phyloP scores from a whole-genome alignment of 2,329 filamentous ascomycete species.

The Coniochaeta hoffmannii region DNA sequence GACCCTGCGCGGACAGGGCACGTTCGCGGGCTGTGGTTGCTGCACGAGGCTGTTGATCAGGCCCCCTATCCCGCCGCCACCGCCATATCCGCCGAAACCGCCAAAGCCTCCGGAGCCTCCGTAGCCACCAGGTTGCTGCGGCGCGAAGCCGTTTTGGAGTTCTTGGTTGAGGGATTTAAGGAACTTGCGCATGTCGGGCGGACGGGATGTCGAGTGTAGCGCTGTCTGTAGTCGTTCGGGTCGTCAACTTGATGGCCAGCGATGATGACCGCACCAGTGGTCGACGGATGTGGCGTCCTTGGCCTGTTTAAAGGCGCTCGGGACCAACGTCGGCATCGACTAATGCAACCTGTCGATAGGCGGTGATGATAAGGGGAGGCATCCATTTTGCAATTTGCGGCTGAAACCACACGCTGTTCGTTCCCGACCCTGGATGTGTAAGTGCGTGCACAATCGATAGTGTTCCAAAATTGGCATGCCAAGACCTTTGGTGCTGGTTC shows the following conservation, averaged over 20 bases:
- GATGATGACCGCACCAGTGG: too few relatives aligned
- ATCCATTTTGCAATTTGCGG: background rate
- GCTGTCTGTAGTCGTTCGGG: too few relatives aligned
- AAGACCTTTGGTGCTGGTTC: background rate
- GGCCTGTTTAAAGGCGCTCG: background rate
- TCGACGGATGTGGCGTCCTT: background rate
- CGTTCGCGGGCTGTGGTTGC: background rate
- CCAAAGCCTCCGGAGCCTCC: slow-evolving; percentile 3
- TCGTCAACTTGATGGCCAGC: too few relatives aligned
- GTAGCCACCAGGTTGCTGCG: background rate
- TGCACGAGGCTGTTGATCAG: background rate
- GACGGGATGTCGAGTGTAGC: background rate
- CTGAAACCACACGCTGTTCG: background rate
- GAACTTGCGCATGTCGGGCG: background rate
- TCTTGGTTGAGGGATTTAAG: slow-evolving; percentile 2
- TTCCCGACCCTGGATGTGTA: background rate
- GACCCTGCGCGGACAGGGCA: slow-evolving; percentile 7
- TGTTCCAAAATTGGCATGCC: background rate
- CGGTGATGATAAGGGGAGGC: background rate
- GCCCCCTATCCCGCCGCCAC: background rate
- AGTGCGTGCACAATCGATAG: background rate
- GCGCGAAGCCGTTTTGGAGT: slow-evolving; percentile 1
- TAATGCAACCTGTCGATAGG: background rate
- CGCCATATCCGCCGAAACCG: background rate
- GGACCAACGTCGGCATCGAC: background rate